Conservation (phyloP, 371 early-diverging fungal genomes). For the Funneliformis caledonium region DNA sequence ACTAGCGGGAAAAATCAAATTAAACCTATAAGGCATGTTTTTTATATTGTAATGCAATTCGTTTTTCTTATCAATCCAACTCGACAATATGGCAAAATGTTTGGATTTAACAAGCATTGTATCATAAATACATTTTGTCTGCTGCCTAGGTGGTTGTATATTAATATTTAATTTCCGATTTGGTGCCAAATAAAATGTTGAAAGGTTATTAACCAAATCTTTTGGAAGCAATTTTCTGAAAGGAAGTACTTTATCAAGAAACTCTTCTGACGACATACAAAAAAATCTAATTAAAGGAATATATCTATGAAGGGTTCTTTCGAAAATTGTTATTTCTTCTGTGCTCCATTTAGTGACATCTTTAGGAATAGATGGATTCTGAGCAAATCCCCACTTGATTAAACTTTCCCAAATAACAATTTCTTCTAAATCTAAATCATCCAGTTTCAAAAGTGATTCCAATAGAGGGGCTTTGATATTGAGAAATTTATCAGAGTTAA, state of each 20-base stretch:
- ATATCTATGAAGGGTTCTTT: neutral
- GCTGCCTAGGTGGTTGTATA: too few relatives aligned
- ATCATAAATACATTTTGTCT: too few relatives aligned
- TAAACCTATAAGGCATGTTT: too few relatives aligned
- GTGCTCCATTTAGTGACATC: constrained; percentile 9
- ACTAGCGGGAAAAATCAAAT: too few relatives aligned
- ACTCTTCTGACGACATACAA: neutral
- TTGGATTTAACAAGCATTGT: too few relatives aligned
- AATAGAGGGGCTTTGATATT: neutral
- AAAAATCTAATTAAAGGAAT: constrained; percentile 29
- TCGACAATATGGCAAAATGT: too few relatives aligned
- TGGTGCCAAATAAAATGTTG: too few relatives aligned
- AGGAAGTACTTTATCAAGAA: constrained; percentile 16
- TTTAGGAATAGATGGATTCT: constrained; percentile 8
- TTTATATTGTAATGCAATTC: too few relatives aligned
- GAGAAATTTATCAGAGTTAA: constrained; percentile 4
- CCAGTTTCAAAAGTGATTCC: neutral
- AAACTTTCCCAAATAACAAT: constrained; percentile 27
- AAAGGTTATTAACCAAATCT: neutral
- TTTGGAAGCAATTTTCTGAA: constrained; percentile 7
- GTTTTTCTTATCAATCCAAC: too few relatives aligned
- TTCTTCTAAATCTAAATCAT: constrained; percentile 31
- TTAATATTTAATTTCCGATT: too few relatives aligned
- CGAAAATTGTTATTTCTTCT: neutral
- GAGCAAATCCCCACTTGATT: constrained; percentile 26